A percentile compares a stretch with the other conserved stretches of the same genome.
These are phyloP conservation scores for Mucor saturninus DNA, from an alignment of 371 early-diverging fungal genomes.

Conservation along the genomic window DNA sequence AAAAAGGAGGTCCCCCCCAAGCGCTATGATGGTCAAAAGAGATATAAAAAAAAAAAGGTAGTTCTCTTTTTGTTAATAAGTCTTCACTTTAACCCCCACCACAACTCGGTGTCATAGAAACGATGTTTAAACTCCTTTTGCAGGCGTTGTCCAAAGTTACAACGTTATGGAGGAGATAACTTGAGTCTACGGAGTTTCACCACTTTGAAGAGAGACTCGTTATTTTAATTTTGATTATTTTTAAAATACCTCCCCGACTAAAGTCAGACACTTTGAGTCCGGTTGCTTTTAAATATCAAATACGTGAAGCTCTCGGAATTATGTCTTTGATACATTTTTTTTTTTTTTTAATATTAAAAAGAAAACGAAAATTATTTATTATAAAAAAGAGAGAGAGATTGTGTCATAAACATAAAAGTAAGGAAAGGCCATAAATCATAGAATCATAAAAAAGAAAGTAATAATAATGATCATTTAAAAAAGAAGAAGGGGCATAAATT, in stretches of 20 bases:
- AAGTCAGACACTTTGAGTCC: conserved; percentile 35
- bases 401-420: not conserved
- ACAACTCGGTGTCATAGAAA: conserved; percentile 8
- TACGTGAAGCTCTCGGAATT: conserved; percentile 33
- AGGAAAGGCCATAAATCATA: not conserved
- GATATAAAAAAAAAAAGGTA: not conserved
- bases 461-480: not conserved
- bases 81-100: not conserved
- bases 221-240: conserved; percentile 12
- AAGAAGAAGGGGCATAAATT: not conserved
- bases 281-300: conserved; percentile 24
- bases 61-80: not conserved
- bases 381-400: not conserved
- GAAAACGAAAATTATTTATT: not conserved
- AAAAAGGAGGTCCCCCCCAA: too few species aligned
- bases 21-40: too few species aligned
- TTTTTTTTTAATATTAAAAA: conserved; percentile 1
- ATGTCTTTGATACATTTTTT: conserved; percentile 28
- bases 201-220: conserved; percentile 33
- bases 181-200: conserved; percentile 32
- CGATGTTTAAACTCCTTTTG: not conserved
- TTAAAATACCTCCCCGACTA: conserved; percentile 22
- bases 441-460: not conserved
- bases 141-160: not conserved
- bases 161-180: conserved; percentile 20